phyloP scores from a whole-genome alignment of 2,329 filamentous ascomycete genomes.

The Epichloe sylvatica region DNA sequence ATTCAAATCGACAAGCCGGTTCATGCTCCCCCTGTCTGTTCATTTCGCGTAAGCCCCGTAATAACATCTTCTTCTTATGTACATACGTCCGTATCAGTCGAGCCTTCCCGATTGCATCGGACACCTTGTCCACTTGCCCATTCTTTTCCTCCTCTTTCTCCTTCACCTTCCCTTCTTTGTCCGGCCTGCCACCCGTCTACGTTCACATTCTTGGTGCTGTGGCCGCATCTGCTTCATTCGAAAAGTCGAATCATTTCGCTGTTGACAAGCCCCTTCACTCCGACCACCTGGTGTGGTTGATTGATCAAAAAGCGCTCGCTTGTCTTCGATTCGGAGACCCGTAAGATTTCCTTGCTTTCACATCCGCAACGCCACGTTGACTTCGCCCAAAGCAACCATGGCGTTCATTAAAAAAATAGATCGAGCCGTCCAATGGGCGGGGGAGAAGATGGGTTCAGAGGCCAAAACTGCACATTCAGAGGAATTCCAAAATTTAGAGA shows the following conservation, averaged over 20 bases:
- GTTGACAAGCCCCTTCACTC: not conserved
- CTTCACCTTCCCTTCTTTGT: constrained; percentile 1
- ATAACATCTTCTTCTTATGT: not conserved
- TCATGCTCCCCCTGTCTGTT: not conserved
- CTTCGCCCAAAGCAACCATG: constrained; percentile 23
- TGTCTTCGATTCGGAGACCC: not conserved
- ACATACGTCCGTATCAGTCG: not conserved
- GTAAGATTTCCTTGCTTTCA: too few species aligned
- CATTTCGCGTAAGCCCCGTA: not conserved
- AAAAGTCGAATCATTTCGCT: not conserved
- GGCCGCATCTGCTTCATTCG: not conserved
- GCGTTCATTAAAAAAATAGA: constrained; percentile 72
- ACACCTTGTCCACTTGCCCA: not conserved
- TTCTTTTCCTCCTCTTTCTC: not conserved
- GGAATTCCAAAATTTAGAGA: constrained; percentile 79
- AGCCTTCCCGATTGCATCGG: not conserved
- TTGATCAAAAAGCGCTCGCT: not conserved
- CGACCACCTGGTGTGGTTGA: not conserved
- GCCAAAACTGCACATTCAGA: constrained; percentile 76
- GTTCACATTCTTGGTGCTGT: not conserved
- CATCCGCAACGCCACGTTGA: not conserved
- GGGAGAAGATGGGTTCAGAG: constrained; percentile 89
- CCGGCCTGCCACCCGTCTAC: not conserved
- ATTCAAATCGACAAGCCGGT: not conserved
- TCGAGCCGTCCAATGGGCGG: constrained; percentile 94